Conservation (phyloP, 148 eudicot species). For the Fagopyrum tataricum region DNA sequence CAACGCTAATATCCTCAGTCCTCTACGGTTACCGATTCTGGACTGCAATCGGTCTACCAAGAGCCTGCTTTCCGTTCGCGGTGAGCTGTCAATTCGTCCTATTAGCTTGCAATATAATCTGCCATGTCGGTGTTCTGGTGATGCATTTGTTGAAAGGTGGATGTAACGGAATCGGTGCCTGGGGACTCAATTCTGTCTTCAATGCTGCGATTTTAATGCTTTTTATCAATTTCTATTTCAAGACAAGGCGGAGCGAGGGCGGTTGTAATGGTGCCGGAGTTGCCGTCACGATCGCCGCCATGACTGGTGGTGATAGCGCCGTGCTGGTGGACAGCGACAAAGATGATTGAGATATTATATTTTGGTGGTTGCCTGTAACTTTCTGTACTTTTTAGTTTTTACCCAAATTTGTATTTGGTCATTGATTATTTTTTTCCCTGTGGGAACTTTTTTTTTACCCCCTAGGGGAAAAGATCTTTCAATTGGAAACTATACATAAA, state of each 20-base stretch:
- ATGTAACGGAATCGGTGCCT: slow-evolving; percentile 85
- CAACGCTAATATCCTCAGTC: slow-evolving; percentile 43
- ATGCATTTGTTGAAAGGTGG: slow-evolving; percentile 68
- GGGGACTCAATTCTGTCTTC: slow-evolving; percentile 64
- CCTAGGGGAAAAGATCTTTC: too few relatives aligned
- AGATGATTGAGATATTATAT: too few relatives aligned
- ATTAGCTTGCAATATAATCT: slow-evolving; percentile 42
- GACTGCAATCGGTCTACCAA: slow-evolving; percentile 58
- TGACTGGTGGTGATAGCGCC: too few relatives aligned
- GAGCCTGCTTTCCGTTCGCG: slow-evolving; percentile 66
- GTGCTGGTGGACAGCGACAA: too few relatives aligned
- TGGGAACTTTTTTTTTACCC: too few relatives aligned
- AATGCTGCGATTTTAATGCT: slow-evolving; percentile 59
- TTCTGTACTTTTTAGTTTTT: too few relatives aligned
- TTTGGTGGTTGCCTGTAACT: too few relatives aligned
- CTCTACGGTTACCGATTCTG: slow-evolving; percentile 85
- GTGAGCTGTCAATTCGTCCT: slow-evolving; percentile 53
- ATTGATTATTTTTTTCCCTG: too few relatives aligned
- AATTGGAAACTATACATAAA: too few relatives aligned
- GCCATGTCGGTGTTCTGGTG: slow-evolving; percentile 58
- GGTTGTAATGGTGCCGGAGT: too few relatives aligned
- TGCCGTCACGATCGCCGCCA: too few relatives aligned
- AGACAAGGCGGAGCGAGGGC: slow-evolving; percentile 17
- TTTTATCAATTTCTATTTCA: slow-evolving; percentile 56
- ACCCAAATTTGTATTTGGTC: too few relatives aligned